Conservation (phyloP, 345 rosid genomes). For the Ailanthus altissimus region DNA sequence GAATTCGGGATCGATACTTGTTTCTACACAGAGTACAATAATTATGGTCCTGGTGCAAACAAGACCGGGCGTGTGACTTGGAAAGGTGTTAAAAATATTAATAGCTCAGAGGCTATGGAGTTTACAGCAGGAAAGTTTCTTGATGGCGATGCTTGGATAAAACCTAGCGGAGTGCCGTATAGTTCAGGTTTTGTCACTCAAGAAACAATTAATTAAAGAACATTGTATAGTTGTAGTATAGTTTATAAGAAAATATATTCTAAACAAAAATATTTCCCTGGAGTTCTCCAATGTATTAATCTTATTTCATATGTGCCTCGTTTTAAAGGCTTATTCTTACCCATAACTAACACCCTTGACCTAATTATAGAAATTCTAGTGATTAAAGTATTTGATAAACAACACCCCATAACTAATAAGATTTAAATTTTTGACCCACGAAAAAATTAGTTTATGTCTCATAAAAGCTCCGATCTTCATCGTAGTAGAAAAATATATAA, state of each 20-base stretch:
- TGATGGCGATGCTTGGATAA: slow-evolving; percentile 56
- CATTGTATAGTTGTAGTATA: neutral
- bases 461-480: too few relatives aligned
- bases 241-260: neutral
- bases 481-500: too few relatives aligned
- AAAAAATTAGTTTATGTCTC: too few relatives aligned
- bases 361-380: too few relatives aligned
- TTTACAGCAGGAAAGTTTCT: slow-evolving; percentile 48
- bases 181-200: slow-evolving; percentile 22
- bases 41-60: slow-evolving; percentile 69
- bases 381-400: too few relatives aligned
- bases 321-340: too few relatives aligned
- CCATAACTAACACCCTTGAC: too few relatives aligned
- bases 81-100: slow-evolving; percentile 57
- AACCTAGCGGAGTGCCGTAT: slow-evolving; percentile 50
- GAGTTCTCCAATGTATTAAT: neutral
- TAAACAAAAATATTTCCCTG: neutral
- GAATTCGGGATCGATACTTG: slow-evolving; percentile 51
- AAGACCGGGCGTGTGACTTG: slow-evolving; percentile 50
- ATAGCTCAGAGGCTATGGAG: slow-evolving; percentile 24
- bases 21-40: slow-evolving; percentile 54
- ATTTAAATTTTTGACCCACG: too few relatives aligned
- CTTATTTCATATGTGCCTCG: too few relatives aligned
- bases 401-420: too few relatives aligned
- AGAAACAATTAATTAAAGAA: neutral